These are phyloP conservation scores for Solanum aculeatissimum DNA, from an alignment of 305 asterid species.

Conservation along the genomic window DNA sequence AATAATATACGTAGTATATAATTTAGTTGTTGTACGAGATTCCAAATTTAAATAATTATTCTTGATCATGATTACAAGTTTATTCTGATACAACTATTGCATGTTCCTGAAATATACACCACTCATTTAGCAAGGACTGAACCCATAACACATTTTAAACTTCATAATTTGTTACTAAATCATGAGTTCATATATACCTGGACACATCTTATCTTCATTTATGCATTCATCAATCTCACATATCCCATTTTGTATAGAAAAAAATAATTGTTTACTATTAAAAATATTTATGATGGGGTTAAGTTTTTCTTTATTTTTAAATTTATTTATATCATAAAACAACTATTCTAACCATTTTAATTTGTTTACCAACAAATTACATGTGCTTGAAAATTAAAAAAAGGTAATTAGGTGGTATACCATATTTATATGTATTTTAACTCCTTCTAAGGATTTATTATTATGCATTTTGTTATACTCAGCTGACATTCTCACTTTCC, in stretches of 20 bases:
- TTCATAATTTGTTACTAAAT: not conserved
- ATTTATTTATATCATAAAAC: too few relatives aligned
- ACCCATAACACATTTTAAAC: not conserved
- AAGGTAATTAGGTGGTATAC: too few relatives aligned
- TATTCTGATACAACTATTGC: not conserved
- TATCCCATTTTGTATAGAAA: too few relatives aligned
- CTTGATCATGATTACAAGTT: not conserved
- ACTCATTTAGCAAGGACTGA: not conserved
- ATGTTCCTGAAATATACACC: not conserved
- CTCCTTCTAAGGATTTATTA: too few relatives aligned
- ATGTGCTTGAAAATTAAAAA: not conserved
- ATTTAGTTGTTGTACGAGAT: not conserved
- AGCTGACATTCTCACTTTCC: not conserved
- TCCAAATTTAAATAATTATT: not conserved
- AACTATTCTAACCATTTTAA: not conserved
- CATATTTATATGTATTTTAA: too few relatives aligned
- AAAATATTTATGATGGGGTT: too few relatives aligned
- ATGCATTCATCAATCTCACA: too few relatives aligned
- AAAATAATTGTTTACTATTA: too few relatives aligned
- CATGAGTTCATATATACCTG: not conserved
- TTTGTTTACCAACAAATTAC: not conserved
- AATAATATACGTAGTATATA: not conserved
- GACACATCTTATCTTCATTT: too few relatives aligned
- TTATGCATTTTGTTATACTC: too few relatives aligned
- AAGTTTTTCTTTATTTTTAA: too few relatives aligned